These are phyloP conservation scores for Penicillium sp. DNA, from an alignment of 2,329 filamentous ascomycete species.

Conservation along the genomic window DNA sequence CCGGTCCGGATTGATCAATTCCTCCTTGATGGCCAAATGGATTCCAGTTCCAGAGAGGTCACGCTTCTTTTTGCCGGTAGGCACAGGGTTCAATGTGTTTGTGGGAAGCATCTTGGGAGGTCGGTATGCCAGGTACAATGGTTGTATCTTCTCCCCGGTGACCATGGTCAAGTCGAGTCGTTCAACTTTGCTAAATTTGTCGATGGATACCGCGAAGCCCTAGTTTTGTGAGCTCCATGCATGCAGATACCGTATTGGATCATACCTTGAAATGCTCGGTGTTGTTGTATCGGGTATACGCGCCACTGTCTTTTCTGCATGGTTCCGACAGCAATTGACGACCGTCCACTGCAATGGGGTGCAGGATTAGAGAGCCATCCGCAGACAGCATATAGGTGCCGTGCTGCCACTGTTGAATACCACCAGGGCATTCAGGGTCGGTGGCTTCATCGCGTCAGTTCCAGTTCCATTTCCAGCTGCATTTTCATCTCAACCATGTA, in stretches of 20 bases:
- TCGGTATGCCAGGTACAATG: constrained; percentile 63
- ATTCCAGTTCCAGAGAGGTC: constrained; percentile 11
- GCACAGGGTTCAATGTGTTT: constrained; percentile 59
- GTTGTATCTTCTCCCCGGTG: constrained; percentile 64
- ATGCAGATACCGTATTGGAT: background rate
- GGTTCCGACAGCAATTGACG: constrained; percentile 65
- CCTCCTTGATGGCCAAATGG: constrained; percentile 29
- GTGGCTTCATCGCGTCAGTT: constrained; percentile 45
- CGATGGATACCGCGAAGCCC: constrained; percentile 48
- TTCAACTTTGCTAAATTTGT: constrained; percentile 60
- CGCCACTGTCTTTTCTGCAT: constrained; percentile 54
- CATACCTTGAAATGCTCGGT: constrained; percentile 61
- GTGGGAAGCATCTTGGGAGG: constrained; percentile 70
- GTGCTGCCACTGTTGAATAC: constrained; percentile 72
- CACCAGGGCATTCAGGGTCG: constrained; percentile 60
- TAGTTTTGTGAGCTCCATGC: constrained; percentile 18
- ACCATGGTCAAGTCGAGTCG: constrained; percentile 64
- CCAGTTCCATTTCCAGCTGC: no score
- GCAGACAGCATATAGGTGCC: constrained; percentile 57
- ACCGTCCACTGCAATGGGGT: constrained; percentile 64
- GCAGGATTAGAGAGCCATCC: constrained; percentile 59
- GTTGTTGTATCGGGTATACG: constrained; percentile 67
- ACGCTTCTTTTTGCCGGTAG: constrained; percentile 34
- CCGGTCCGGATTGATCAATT: constrained; percentile 40
- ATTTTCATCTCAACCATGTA: background rate